These are phyloP conservation scores for Colletotrichum musicola DNA, from an alignment of 2,329 filamentous ascomycete genomes.

Conservation along the genomic window DNA sequence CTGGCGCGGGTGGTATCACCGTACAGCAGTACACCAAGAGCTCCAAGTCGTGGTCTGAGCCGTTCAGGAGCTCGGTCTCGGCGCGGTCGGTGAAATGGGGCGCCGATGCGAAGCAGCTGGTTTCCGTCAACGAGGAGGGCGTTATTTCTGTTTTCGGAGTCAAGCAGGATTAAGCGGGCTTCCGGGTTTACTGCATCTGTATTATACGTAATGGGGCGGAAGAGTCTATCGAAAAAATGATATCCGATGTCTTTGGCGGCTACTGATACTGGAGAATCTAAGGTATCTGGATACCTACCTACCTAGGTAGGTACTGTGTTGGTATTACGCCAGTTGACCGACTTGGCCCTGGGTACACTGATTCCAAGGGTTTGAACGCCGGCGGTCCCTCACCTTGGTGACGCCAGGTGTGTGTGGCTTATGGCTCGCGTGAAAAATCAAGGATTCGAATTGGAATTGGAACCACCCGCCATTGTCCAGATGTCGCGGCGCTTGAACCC, in stretches of 20 bases:
- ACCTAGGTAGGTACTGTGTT: too few species aligned
- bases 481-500: too few species aligned
- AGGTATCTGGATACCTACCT: too few species aligned
- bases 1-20: slow-evolving; percentile 82
- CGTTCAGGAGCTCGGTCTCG: slow-evolving; percentile 80
- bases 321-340: too few species aligned
- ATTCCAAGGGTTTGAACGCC: too few species aligned
- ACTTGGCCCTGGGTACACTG: too few species aligned
- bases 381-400: background rate
- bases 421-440: background rate
- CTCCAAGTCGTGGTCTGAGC: slow-evolving; percentile 90
- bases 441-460: too few species aligned
- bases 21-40: slow-evolving; percentile 92
- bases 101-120: slow-evolving; percentile 76
- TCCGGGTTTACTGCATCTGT: slow-evolving; percentile 11
- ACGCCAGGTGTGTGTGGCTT: background rate
- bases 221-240: slow-evolving; percentile 32
- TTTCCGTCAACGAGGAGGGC: slow-evolving; percentile 81
- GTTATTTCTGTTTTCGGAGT: slow-evolving; percentile 77
- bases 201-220: slow-evolving; percentile 29
- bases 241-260: slow-evolving; percentile 32
- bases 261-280: background rate
- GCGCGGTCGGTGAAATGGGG: slow-evolving; percentile 85
- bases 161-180: slow-evolving; percentile 54
- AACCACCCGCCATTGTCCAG: too few species aligned